These are phyloP conservation scores for Clitopilus passeckerianus DNA, from an alignment of 768 basidiomycete genomes.

Conservation along the genomic window DNA sequence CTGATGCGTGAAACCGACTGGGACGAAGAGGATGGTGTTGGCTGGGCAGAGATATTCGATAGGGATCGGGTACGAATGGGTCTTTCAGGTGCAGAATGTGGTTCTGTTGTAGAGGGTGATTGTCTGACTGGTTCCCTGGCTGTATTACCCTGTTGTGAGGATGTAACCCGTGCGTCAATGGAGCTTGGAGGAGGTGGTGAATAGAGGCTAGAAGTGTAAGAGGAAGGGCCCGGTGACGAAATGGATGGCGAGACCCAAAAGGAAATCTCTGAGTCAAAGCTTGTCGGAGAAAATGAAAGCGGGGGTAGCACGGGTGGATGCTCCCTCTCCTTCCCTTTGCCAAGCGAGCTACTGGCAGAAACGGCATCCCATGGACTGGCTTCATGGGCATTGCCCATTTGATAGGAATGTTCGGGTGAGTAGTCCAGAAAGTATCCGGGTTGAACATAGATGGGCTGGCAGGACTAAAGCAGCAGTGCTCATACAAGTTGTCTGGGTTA, in stretches of 20 bases:
- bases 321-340: conserved; percentile 60
- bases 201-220: conserved; percentile 22
- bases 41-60: conserved; percentile 17
- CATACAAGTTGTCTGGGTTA: not conserved
- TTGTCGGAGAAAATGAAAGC: conserved; percentile 52
- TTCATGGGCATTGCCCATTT: not conserved
- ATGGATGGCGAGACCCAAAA: conserved; percentile 28
- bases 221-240: conserved; percentile 35
- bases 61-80: conserved; percentile 3
- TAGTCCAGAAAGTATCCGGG: conserved; percentile 2
- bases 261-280: conserved; percentile 37
- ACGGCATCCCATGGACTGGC: not conserved
- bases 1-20: conserved; percentile 45
- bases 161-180: not conserved
- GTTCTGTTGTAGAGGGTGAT: conserved; percentile 10
- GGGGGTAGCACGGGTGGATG: conserved; percentile 63
- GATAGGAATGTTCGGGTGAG: conserved; percentile 6
- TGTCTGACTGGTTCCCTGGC: conserved; percentile 1
- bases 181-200: conserved; percentile 2
- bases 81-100: conserved; percentile 4
- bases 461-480: not conserved
- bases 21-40: conserved; percentile 42
- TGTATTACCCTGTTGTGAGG: not conserved
- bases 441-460: not conserved
- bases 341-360: not conserved